Base-by-base conservation (phyloP, 106 monocot species). In the Dendrobium officinale region DNA sequence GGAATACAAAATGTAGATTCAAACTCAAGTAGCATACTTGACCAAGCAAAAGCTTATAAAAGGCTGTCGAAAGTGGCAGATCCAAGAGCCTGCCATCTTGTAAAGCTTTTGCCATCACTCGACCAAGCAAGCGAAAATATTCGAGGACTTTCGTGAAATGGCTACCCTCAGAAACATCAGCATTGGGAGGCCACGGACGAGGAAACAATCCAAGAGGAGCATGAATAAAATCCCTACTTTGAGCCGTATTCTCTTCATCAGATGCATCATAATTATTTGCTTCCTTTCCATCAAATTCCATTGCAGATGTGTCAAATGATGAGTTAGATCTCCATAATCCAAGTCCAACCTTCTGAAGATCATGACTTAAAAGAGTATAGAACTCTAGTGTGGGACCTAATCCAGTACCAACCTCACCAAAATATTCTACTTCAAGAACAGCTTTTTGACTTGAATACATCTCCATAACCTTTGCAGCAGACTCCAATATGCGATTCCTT, bases 361-460 rank as follows among this genome's bases (percentile, higher is more conserved):
- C 99, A 84, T 93, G 99, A 80, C 99, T 99, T 61, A 99, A 84
- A 10, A 99, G 93, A 74, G 99, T 95, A 85, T 99, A 99, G 66
- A 99, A 99, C 85, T 99, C 99, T 48, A 99, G 78, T 5, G 99
- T 99, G 76, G 99, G 99, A 76, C 99, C 99, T 73, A 95, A 86
- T 74, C 99, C 99, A 33, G 95, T 95, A 40, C 99, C 99, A 76
- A 99, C 95, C 80, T 99, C 99, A 56, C 99, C 99, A 90, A 99
- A 99, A 85, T 99, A 99, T 83, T 99, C 99, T 17, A 99, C 99
- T 85, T 99, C 99, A 84, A 99, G 91, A 51, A 99, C 99, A 79
- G 95, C 90, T 81, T 95, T 99, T 68, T 95, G 92, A 77, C 95
- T 90, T 17, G 95, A 92, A 81, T 95, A 99, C 95, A 99, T 93